A percentile compares a stretch with the other conserved stretches of the same genome.
Evolutionary conservation across 73 alveolate species (phyloP).

Genomic region (Strombidium stylifer): DNA sequence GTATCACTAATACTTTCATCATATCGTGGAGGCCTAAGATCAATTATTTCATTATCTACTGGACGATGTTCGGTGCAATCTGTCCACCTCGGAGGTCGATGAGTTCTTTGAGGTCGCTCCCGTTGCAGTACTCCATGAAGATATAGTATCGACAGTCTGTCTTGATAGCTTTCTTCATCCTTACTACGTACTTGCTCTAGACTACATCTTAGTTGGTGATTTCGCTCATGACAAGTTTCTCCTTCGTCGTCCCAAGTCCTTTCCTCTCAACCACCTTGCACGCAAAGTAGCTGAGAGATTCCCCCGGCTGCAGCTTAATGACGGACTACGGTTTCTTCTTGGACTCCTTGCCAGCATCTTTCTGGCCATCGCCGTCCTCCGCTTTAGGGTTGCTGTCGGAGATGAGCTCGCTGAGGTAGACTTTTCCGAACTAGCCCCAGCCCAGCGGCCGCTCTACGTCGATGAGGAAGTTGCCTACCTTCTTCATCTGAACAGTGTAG

Average conservation of each 20-base stretch:
- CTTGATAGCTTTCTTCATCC: slow-evolving; percentile 25
- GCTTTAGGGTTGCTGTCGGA: neutral
- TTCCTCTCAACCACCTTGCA: slow-evolving; percentile 22
- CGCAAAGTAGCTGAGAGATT: too few species aligned
- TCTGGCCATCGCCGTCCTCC: neutral
- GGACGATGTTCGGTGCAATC: slow-evolving; percentile 57
- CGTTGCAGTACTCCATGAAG: slow-evolving; percentile 90
- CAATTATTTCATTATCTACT: slow-evolving; percentile 59
- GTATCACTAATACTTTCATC: slow-evolving; percentile 57
- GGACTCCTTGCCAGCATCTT: too few species aligned
- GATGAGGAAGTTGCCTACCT: slow-evolving; percentile 2
- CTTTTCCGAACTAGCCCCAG: slow-evolving; percentile 19
- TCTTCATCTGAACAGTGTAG: too few species aligned
- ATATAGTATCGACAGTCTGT: slow-evolving; percentile 78
- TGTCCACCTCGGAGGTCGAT: slow-evolving; percentile 43
- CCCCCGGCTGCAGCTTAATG: too few species aligned
- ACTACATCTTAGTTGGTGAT: slow-evolving; percentile 32
- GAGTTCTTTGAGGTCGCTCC: slow-evolving; percentile 81
- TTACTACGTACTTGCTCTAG: slow-evolving; percentile 40
- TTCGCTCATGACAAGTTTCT: slow-evolving; percentile 43
- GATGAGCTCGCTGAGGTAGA: neutral
- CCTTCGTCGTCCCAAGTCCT: neutral
- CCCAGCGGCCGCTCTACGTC: slow-evolving; percentile 1
- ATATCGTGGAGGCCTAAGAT: slow-evolving; percentile 69
- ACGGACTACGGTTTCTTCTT: too few species aligned